Evolutionary conservation across 352 stramenopile species (phyloP), one percentile per base, ranked within the genome.

Genomic region (Blastocystis sp.): DNA sequence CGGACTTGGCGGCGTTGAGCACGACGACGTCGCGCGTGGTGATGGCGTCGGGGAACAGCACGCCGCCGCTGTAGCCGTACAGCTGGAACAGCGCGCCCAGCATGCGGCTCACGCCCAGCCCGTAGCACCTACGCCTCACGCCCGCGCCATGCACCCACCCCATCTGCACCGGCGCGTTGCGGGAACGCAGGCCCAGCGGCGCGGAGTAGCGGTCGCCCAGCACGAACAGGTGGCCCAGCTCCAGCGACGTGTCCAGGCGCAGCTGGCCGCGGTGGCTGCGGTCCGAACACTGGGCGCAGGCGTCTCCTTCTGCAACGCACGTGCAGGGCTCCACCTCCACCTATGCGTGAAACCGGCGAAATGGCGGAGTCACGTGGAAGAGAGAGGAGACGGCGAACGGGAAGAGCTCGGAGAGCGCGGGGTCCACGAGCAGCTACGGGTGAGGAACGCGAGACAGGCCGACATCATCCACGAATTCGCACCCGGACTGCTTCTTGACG

Each of bases 11-110:
- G 17, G 23, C 23, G 34, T 77, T 65, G 9, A 88, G 9, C 10
- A 88, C 17, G 2, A 88, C 78, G 21, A 88, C 78, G 60, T 88
- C 78, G 53, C 45, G 62, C 40, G 78, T 79, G 4, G 78, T 79
- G 21, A 88, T 66, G 34, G 61, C 9, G 9, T 88, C 64, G 7
- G 78, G 78, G 65, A 88, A 79, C 23, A 88, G 43, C 11, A 88
- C 62, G 19, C 78, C 78, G 52, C n/a, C 45, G 11, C 14, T 21
- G 45, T 88, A 76, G 34, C 78, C 78, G 34, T 62, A 88, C 28
- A 88, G 52, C 48, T 88, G 43, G 53, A 88, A 88, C 1, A 88
- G 2, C 3, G 78, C 17, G 1, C 64, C 78, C 1, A 88, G 0
- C 11, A 88, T 88, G 14, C 78, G 78, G 64, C 64, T 79, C 52